phyloP scores from a whole-genome alignment of 768 basidiomycete genomes.

The Plicaturopsis crispa region DNA sequence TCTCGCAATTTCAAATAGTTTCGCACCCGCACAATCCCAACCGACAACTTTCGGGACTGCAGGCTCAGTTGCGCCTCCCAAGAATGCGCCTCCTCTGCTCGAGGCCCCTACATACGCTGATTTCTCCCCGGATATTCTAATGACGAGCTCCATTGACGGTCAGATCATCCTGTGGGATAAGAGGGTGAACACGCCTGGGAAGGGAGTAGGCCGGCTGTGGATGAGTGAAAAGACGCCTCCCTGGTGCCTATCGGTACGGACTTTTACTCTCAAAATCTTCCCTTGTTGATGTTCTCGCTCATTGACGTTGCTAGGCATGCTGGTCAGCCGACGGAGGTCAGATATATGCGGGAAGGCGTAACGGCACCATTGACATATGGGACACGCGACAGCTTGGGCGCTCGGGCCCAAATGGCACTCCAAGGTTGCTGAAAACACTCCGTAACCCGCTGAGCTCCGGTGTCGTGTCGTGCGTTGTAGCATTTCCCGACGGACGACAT shows the following conservation, averaged over 20 bases:
- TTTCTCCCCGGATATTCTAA: slow-evolving; percentile 75
- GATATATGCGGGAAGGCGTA: slow-evolving; percentile 85
- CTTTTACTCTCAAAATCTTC: background rate
- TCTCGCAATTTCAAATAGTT: too few species aligned
- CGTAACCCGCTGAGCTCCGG: slow-evolving; percentile 86
- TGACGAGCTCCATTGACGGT: slow-evolving; percentile 90
- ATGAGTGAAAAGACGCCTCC: slow-evolving; percentile 90
- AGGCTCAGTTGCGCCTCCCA: slow-evolving; percentile 46
- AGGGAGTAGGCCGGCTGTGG: slow-evolving; percentile 78
- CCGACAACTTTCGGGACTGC: slow-evolving; percentile 22
- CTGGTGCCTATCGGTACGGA: slow-evolving; percentile 89
- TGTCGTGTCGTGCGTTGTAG: slow-evolving; percentile 83
- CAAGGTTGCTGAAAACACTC: slow-evolving; percentile 73
- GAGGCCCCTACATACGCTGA: slow-evolving; percentile 49
- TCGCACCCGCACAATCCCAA: too few species aligned
- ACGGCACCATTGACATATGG: slow-evolving; percentile 90
- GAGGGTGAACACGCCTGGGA: slow-evolving; percentile 53
- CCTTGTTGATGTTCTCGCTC: background rate
- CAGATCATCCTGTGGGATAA: slow-evolving; percentile 91
- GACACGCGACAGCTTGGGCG: slow-evolving; percentile 80
- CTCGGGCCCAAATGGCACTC: slow-evolving; percentile 53
- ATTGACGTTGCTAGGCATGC: slow-evolving; percentile 59
- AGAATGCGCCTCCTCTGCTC: slow-evolving; percentile 71
- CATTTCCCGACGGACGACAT: slow-evolving; percentile 89
- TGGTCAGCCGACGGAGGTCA: slow-evolving; percentile 89